A percentile compares a stretch with the other conserved stretches of the same genome.
Conservation (phyloP, 306 rosid genomes). For the Herpetospermum pedunculosum region DNA sequence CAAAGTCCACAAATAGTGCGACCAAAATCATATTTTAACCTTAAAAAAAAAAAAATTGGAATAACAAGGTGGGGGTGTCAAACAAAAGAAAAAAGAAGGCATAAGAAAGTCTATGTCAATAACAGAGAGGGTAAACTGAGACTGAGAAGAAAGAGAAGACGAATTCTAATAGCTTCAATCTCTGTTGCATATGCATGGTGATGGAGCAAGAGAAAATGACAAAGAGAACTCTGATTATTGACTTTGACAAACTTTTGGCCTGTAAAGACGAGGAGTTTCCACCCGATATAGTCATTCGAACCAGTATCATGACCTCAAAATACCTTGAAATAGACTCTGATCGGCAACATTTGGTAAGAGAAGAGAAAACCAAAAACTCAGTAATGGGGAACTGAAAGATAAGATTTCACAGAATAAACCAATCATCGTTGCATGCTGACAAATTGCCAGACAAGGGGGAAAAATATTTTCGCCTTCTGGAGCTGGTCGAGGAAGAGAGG, state of each 20-base stretch:
- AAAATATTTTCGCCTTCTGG: slow-evolving; percentile 24
- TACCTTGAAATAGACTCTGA: slow-evolving; percentile 15
- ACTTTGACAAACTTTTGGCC: slow-evolving; percentile 16
- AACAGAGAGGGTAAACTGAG: too few species aligned
- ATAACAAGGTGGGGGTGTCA: too few species aligned
- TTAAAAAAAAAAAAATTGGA: too few species aligned
- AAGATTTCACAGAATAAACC: slow-evolving; percentile 18
- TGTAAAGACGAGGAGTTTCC: slow-evolving; percentile 20
- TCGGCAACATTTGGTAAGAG: slow-evolving; percentile 7
- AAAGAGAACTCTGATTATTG: slow-evolving; percentile 14
- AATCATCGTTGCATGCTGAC: neutral
- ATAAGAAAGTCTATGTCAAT: too few species aligned
- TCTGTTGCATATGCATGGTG: slow-evolving; percentile 20
- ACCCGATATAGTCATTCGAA: slow-evolving; percentile 12
- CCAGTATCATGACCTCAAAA: neutral
- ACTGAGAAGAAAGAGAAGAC: too few species aligned
- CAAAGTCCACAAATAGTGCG: too few species aligned
- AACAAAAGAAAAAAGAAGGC: too few species aligned
- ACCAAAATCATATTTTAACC: too few species aligned
- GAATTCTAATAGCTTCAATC: neutral
- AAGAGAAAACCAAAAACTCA: neutral
- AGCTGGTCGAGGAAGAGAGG: slow-evolving; percentile 25
- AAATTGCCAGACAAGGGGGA: slow-evolving; percentile 43
- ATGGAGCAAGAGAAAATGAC: slow-evolving; percentile 26
- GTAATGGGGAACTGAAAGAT: slow-evolving; percentile 26